phyloP scores from a whole-genome alignment of 2,329 filamentous ascomycete species.

The Reticulascus tulasneorum region DNA sequence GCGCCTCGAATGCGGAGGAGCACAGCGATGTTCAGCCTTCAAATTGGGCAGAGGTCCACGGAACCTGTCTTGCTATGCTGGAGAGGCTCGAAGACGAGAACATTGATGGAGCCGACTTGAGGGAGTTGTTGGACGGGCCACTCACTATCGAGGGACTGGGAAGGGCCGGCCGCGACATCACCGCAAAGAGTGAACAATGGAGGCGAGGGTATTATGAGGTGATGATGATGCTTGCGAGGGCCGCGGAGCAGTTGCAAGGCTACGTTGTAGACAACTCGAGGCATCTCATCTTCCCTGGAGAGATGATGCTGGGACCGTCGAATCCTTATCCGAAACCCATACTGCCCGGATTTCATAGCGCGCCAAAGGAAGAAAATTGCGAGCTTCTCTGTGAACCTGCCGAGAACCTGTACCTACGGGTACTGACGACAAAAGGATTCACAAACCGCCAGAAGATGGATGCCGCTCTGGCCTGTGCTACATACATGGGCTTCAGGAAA shows the following conservation, averaged over 20 bases:
- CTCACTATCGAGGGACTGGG: constrained; percentile 52
- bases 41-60: constrained; percentile 66
- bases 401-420: constrained; percentile 74
- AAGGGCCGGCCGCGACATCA: constrained; percentile 60
- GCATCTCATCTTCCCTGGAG: constrained; percentile 63
- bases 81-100: constrained; percentile 64
- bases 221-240: constrained; percentile 71
- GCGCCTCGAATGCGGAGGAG: constrained; percentile 56
- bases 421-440: constrained; percentile 78
- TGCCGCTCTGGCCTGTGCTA: constrained; percentile 77
- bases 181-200: constrained; percentile 77
- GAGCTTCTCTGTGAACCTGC: constrained; percentile 65
- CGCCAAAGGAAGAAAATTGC: constrained; percentile 73
- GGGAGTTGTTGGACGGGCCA: constrained; percentile 51
- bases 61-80: constrained; percentile 56
- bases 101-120: constrained; percentile 64
- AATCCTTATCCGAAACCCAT: constrained; percentile 77
- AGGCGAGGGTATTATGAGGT: constrained; percentile 79
- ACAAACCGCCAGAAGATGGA: constrained; percentile 74
- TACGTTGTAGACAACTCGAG: constrained; percentile 69
- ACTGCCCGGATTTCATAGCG: constrained; percentile 56
- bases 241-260: constrained; percentile 77
- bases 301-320: constrained; percentile 74
- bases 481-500: constrained; percentile 78
- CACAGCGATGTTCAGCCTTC: constrained; percentile 48